These are phyloP conservation scores for Hygrocybe coccinea DNA, from an alignment of 768 basidiomycete species.

Conservation along the genomic window DNA sequence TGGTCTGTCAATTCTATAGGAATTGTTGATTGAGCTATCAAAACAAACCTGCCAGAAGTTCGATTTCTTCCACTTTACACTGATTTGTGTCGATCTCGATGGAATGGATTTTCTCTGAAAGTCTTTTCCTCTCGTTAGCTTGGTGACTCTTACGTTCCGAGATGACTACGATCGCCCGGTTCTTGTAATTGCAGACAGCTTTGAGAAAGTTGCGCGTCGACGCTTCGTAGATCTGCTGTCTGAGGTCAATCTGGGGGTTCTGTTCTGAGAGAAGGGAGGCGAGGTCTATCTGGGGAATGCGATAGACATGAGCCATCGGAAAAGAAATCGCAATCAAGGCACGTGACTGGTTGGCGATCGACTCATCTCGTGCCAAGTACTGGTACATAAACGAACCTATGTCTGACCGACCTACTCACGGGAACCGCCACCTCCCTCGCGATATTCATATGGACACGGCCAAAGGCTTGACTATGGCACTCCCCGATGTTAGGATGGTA, in stretches of 20 bases:
- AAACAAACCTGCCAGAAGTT: constrained; percentile 66
- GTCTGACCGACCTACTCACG: too few relatives aligned
- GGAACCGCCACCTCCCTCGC: too few relatives aligned
- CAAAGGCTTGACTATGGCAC: constrained; percentile 43
- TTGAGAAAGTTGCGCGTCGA: constrained; percentile 70
- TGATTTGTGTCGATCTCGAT: constrained; percentile 66
- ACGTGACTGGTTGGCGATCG: too few relatives aligned
- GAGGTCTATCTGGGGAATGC: constrained; percentile 58
- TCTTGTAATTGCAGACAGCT: constrained; percentile 68
- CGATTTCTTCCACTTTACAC: constrained; percentile 75
- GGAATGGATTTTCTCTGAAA: constrained; percentile 55
- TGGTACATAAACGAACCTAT: too few relatives aligned
- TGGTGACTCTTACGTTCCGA: constrained; percentile 62
- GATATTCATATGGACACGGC: constrained; percentile 77
- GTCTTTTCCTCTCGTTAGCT: constrained; percentile 54
- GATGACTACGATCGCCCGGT: constrained; percentile 64
- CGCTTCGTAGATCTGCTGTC: constrained; percentile 54
- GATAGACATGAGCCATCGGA: constrained; percentile 23
- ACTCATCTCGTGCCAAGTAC: too few relatives aligned
- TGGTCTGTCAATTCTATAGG: too few relatives aligned
- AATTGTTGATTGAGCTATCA: too few relatives aligned
- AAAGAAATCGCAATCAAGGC: too few relatives aligned
- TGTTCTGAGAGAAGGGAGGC: constrained; percentile 48
- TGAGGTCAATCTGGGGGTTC: constrained; percentile 61
- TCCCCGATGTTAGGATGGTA: constrained; percentile 49